Evolutionary conservation across 352 stramenopile species (phyloP), one percentile per base, ranked within the genome.

Genomic region (Globisporangium barbulae): DNA sequence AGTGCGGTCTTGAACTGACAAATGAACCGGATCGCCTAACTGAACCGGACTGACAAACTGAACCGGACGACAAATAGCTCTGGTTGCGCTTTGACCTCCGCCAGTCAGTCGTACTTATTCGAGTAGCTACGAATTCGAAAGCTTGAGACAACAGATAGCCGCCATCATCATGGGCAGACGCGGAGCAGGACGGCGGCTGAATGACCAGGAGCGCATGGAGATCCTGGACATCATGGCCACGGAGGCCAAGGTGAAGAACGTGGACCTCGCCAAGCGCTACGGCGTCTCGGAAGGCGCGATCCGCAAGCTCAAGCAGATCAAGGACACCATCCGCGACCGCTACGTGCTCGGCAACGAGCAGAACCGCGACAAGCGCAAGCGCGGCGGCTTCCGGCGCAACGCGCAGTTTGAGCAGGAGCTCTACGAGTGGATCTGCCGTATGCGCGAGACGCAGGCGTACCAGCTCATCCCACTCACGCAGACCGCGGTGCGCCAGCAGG

Each of bases 151-250:
- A 53, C 12, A 53, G 47, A 31, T 22, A 54, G 17, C 25, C 48
- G 28, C 8, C 31, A 42, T n/a, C 45, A 63, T 9, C 35, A 94
- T 92, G 85, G 85, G 85, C 64, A 75, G 65, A 73, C 81, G 87
- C 64, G 87, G 87, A 5, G 83, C 85, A 15, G 87, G 87, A 56
- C 79, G 85, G 35, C 85, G 87, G 2, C 73, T 96, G 65, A 96
- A 90, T 65, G 87, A 96, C 80, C 85, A 96, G 69, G 79, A 96
- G 73, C 87, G 87, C 71, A 96, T 96, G 85, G 85, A 96, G 70
- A 96, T 96, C 65, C 74, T 96, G 56, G 81, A 93, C 61, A 87
- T 89, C 59, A 74, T 93, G 42, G 76, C 86, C 59, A 78, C 76
- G n/a, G 87, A 93, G 64, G 63, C 70, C 55, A 94, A 93, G 70